Conservation (phyloP, 768 basidiomycete genomes). For the Pulveroboletus frians region DNA sequence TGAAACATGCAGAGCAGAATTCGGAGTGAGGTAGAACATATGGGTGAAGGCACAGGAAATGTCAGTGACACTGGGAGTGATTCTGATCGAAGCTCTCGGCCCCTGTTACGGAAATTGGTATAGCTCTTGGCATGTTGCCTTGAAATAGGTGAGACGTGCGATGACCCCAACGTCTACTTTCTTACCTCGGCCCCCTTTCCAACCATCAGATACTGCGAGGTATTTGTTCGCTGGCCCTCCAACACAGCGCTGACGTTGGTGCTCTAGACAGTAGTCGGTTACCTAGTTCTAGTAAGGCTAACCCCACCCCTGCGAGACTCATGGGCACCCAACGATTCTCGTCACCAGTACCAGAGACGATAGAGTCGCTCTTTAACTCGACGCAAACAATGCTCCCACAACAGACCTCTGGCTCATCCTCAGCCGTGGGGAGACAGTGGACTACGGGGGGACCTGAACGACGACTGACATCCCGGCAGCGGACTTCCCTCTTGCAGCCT, state of each 20-base stretch:
- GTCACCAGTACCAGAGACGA: conserved; percentile 9
- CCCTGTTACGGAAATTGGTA: not conserved
- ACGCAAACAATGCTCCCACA: conserved; percentile 4
- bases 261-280: conserved; percentile 6
- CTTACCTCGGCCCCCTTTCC: not conserved
- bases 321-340: conserved; percentile 14
- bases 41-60: too few relatives aligned
- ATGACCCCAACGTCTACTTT: not conserved
- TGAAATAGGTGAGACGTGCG: conserved; percentile 3
- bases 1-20: too few relatives aligned
- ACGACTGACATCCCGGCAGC: conserved; percentile 10
- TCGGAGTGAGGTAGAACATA: too few relatives aligned
- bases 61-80: too few relatives aligned
- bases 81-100: not conserved
- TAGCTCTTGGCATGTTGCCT: not conserved
- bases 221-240: not conserved
- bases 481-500: conserved; percentile 32
- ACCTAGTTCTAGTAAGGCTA: not conserved
- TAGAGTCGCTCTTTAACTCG: conserved; percentile 3
- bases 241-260: not conserved
- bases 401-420: conserved; percentile 7
- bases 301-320: not conserved
- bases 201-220: not conserved
- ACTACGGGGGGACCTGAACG: conserved; percentile 1
- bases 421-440: conserved; percentile 10